These are phyloP conservation scores for Chaetoceros tenuissimus DNA, from an alignment of 108 stramenopile species.

Conservation along the genomic window DNA sequence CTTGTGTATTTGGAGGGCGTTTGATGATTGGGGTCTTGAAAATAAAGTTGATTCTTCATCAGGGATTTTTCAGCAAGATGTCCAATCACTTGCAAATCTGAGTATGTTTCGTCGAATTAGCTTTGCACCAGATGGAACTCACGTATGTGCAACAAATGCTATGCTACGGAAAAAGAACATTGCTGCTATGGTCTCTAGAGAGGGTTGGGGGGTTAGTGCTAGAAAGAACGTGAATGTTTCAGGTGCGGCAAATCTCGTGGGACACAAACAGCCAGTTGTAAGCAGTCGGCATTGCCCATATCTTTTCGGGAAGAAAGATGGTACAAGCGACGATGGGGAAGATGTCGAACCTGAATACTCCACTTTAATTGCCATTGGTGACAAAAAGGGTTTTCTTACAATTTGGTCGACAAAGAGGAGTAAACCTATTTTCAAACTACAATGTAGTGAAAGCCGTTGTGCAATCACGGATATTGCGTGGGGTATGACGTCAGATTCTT, in stretches of 20 bases:
- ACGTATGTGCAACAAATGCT: constrained; percentile 80
- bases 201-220: constrained; percentile 72
- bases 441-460: constrained; percentile 75
- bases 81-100: constrained; percentile 47
- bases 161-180: constrained; percentile 75
- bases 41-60: constrained; percentile 50
- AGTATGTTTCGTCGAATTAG: constrained; percentile 77
- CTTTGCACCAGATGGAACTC: constrained; percentile 79
- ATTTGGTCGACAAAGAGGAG: constrained; percentile 73
- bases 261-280: constrained; percentile 85
- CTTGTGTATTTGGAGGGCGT: constrained; percentile 81
- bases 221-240: constrained; percentile 22
- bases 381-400: constrained; percentile 78
- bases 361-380: constrained; percentile 73
- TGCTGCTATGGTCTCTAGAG: constrained; percentile 76
- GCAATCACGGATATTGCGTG: constrained; percentile 78
- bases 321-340: constrained; percentile 30
- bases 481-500: constrained; percentile 31
- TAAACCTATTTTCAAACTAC: constrained; percentile 73
- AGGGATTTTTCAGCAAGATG: constrained; percentile 66
- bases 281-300: constrained; percentile 71
- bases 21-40: constrained; percentile 85
- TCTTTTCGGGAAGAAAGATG: constrained; percentile 25
- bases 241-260: constrained; percentile 84
- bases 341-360: constrained; percentile 73